Conservation (phyloP, 2,329 filamentous ascomycete species). For the Phyllosticta ampelicida region DNA sequence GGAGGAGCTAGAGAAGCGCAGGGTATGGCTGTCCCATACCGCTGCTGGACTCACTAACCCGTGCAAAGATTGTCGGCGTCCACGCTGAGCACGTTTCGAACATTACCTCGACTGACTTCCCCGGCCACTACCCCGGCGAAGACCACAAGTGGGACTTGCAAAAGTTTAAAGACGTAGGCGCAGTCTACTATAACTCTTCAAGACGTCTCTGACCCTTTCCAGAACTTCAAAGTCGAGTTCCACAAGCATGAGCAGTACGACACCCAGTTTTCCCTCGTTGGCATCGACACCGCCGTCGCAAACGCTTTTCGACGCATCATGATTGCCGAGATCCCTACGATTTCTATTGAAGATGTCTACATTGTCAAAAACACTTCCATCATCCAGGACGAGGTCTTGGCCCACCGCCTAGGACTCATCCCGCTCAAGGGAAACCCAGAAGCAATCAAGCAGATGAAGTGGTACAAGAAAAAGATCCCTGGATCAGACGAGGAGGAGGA, state of each 20-base stretch:
- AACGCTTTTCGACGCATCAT: constrained; percentile 97
- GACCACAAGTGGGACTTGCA: constrained; percentile 70
- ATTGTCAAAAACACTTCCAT: constrained; percentile 95
- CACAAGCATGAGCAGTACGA: constrained; percentile 72
- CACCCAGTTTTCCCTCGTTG: constrained; percentile 80
- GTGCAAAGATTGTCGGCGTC: constrained; percentile 64
- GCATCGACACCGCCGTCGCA: constrained; percentile 82
- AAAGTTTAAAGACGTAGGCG: constrained; percentile 51
- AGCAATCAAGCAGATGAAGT: constrained; percentile 72
- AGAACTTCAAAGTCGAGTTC: constrained; percentile 65
- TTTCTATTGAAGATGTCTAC: constrained; percentile 90
- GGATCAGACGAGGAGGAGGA: constrained; percentile 27
- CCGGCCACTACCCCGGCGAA: constrained; percentile 81
- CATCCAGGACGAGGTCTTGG: constrained; percentile 93
- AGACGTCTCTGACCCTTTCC: constrained; percentile 6
- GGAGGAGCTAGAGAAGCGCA: constrained; percentile 52
- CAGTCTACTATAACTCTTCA: not conserved
- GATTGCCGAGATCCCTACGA: constrained; percentile 83
- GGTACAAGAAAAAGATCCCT: constrained; percentile 60
- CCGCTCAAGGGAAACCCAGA: constrained; percentile 72
- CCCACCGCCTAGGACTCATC: constrained; percentile 79
- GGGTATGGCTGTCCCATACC: constrained; percentile 32
- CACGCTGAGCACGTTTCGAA: constrained; percentile 85
- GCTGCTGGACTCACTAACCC: constrained; percentile 4
- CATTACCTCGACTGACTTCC: constrained; percentile 82